Percentiles rank a stretch among this genome's conserved stretches.
Evolutionary conservation across 495 filamentous ascomycete species (phyloP).

Genomic region (Aspergillus incahuasiensis): DNA sequence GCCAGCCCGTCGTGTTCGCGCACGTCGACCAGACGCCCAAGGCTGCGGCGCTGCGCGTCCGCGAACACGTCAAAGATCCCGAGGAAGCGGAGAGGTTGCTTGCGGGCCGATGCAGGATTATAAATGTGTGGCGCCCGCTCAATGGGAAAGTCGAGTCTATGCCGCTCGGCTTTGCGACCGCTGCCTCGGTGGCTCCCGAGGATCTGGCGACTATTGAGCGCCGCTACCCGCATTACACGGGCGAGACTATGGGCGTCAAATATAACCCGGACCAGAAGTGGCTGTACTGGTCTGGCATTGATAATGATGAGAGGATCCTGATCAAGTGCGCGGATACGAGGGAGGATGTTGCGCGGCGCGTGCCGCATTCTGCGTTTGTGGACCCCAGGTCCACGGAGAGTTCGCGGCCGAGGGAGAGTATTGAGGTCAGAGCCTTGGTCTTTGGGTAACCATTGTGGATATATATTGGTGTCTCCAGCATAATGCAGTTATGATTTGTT

Average conservation of each 20-base stretch:
- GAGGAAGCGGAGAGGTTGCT: constrained; percentile 56
- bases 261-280: constrained; percentile 59
- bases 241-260: constrained; percentile 66
- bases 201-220: constrained; percentile 71
- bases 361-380: constrained; percentile 76
- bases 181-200: constrained; percentile 49
- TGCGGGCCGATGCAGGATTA: constrained; percentile 64
- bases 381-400: constrained; percentile 63
- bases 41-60: constrained; percentile 59
- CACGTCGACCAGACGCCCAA: constrained; percentile 78
- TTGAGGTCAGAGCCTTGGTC: constrained; percentile 79
- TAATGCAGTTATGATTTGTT: too few species aligned
- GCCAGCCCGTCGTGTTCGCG: constrained; percentile 62
- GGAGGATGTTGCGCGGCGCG: constrained; percentile 50
- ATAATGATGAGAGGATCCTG: constrained; percentile 65
- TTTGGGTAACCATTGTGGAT: constrained; percentile 44
- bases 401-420: constrained; percentile 65
- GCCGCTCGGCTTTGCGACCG: constrained; percentile 69
- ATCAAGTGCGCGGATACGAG: constrained; percentile 75
- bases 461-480: background rate
- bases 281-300: constrained; percentile 74
- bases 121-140: constrained; percentile 86
- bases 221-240: constrained; percentile 63
- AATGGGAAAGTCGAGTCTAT: constrained; percentile 63
- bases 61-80: constrained; percentile 53